Evolutionary conservation across 768 basidiomycete genomes (phyloP).

Genomic region (Pholiota molesta): DNA sequence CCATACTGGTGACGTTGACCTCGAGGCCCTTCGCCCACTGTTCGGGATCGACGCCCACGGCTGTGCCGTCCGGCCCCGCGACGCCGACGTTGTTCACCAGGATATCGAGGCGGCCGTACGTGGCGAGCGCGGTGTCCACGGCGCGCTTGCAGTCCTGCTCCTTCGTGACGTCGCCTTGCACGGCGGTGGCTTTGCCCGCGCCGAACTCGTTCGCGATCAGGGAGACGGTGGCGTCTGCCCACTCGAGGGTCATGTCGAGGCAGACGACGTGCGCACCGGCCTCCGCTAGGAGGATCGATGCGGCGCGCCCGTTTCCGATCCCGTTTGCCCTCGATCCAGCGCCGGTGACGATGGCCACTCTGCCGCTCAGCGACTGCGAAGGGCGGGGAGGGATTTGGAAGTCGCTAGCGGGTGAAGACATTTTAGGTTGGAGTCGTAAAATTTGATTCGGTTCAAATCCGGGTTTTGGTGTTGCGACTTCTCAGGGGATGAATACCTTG

Average conservation of each 20-base stretch:
- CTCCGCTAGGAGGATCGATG: slow-evolving; percentile 44
- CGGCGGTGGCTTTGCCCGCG: slow-evolving; percentile 30
- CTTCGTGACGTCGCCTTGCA: slow-evolving; percentile 40
- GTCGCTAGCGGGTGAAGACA: not conserved
- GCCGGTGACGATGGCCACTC: slow-evolving; percentile 45
- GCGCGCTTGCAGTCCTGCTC: slow-evolving; percentile 36
- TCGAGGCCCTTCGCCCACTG: slow-evolving; percentile 40
- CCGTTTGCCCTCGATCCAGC: slow-evolving; percentile 42
- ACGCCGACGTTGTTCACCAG: slow-evolving; percentile 47
- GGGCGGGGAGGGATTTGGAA: slow-evolving; percentile 33
- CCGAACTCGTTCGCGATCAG: slow-evolving; percentile 45
- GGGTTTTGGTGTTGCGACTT: no score
- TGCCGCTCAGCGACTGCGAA: slow-evolving; percentile 31
- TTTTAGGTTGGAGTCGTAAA: no score
- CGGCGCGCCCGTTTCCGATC: slow-evolving; percentile 46
- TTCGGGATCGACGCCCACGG: slow-evolving; percentile 38
- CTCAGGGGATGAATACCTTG: no score
- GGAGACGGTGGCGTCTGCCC: slow-evolving; percentile 39
- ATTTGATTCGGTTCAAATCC: no score
- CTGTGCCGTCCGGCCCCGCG: slow-evolving; percentile 39
- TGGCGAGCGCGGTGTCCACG: slow-evolving; percentile 35
- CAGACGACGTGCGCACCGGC: slow-evolving; percentile 41
- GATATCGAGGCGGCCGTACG: slow-evolving; percentile 44
- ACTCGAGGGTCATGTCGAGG: slow-evolving; percentile 37
- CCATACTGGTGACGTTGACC: slow-evolving; percentile 45